These are phyloP conservation scores for Nicotiana tabacum DNA, from an alignment of 257 asterid genomes.

Conservation along the genomic window DNA sequence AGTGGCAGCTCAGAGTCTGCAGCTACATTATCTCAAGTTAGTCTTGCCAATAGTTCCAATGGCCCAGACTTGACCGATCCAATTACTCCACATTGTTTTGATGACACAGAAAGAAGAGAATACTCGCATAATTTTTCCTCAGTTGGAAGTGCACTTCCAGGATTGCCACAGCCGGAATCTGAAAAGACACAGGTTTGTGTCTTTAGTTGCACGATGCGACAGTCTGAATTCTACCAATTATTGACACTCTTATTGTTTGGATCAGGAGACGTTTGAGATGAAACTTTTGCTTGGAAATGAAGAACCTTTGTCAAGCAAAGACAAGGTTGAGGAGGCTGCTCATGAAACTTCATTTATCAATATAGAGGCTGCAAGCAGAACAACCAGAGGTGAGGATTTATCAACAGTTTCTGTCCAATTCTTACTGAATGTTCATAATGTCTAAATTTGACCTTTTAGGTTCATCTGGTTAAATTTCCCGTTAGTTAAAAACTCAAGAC, in stretches of 20 bases:
- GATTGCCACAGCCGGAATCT: slow-evolving; percentile 28
- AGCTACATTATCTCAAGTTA: slow-evolving; percentile 52
- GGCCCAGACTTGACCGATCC: slow-evolving; percentile 43
- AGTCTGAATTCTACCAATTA: background rate
- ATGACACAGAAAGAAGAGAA: slow-evolving; percentile 39
- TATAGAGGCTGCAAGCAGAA: slow-evolving; percentile 40
- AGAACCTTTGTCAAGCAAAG: slow-evolving; percentile 38
- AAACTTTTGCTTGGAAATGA: slow-evolving; percentile 37
- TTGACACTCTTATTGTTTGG: slow-evolving; percentile 7
- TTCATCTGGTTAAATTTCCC: background rate
- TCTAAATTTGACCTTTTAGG: background rate
- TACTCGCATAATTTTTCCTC: slow-evolving; percentile 19
- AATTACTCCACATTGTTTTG: slow-evolving; percentile 30
- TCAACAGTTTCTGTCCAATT: background rate
- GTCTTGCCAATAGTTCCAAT: slow-evolving; percentile 52
- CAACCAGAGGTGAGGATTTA: slow-evolving; percentile 41
- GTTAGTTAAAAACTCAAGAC: background rate
- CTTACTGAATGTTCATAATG: slow-evolving; percentile 2
- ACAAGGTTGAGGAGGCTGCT: slow-evolving; percentile 44
- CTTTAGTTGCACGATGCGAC: background rate
- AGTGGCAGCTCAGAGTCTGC: slow-evolving; percentile 59
- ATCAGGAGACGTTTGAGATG: slow-evolving; percentile 49
- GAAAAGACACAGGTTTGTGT: slow-evolving; percentile 50
- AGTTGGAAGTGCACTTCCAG: slow-evolving; percentile 30
- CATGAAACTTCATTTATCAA: slow-evolving; percentile 33